These are phyloP conservation scores for Colletotrichum sp. DNA, from an alignment of 2,329 filamentous ascomycete genomes.

Conservation along the genomic window DNA sequence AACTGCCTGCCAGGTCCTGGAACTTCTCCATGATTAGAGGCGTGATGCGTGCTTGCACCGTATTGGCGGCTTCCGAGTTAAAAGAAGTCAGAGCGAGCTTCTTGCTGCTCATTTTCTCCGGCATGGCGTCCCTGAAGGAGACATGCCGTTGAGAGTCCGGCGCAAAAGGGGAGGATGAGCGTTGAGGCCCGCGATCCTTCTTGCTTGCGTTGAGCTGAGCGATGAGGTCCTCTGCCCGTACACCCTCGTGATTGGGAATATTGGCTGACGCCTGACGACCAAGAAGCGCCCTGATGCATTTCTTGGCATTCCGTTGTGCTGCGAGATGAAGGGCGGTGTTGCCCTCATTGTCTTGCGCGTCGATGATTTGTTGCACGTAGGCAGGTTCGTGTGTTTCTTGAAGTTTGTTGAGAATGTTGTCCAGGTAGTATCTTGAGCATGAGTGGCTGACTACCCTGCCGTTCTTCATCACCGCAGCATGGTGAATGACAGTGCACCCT, in stretches of 20 bases:
- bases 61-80: conserved; percentile 70
- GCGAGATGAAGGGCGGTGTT: conserved; percentile 83
- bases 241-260: conserved; percentile 80
- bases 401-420: conserved; percentile 87
- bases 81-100: conserved; percentile 47
- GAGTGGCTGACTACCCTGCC: conserved; percentile 83
- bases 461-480: conserved; percentile 87
- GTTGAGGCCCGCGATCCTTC: conserved; percentile 69
- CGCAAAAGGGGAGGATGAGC: conserved; percentile 77
- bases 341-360: conserved; percentile 82
- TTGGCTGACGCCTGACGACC: conserved; percentile 83
- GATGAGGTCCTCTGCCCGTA: conserved; percentile 86
- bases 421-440: conserved; percentile 91
- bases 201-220: conserved; percentile 73
- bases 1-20: conserved; percentile 70
- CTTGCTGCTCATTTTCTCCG: conserved; percentile 42
- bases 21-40: conserved; percentile 75
- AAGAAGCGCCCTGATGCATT: conserved; percentile 82
- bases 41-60: conserved; percentile 72
- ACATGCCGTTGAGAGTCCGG: conserved; percentile 64
- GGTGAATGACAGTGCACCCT: conserved; percentile 90
- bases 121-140: conserved; percentile 55
- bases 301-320: conserved; percentile 84
- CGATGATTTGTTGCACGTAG: conserved; percentile 79
- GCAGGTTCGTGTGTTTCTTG: conserved; percentile 77